A percentile compares a stretch with the other conserved stretches of the same genome.
Conservation (phyloP, 768 basidiomycete genomes). For the Butyriboletus loyo region DNA sequence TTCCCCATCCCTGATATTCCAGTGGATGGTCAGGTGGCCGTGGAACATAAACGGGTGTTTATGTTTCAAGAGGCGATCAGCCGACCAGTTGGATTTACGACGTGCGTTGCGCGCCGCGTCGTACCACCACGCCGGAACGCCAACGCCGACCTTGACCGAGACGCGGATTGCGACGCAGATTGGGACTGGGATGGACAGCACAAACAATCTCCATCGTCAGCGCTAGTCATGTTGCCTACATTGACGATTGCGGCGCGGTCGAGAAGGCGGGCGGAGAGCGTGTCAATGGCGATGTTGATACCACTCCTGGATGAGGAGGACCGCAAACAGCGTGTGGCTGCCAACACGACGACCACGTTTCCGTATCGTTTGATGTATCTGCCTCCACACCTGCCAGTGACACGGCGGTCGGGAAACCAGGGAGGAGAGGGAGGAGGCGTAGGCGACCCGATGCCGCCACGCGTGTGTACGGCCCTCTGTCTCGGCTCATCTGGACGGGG, state of each 20-base stretch:
- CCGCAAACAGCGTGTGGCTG: not conserved
- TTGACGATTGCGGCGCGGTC: slow-evolving; percentile 27
- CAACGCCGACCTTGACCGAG: not conserved
- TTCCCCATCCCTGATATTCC: slow-evolving; percentile 24
- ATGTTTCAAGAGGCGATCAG: slow-evolving; percentile 24
- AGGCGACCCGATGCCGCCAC: not conserved
- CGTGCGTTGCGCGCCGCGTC: slow-evolving; percentile 17
- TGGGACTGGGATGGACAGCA: not conserved
- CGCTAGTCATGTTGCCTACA: slow-evolving; percentile 4
- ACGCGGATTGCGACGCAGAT: not conserved
- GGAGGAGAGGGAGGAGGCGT: not conserved
- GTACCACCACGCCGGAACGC: not conserved
- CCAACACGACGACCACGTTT: slow-evolving; percentile 7
- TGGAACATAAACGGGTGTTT: slow-evolving; percentile 25
- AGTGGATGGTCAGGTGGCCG: slow-evolving; percentile 15
- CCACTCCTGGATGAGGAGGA: slow-evolving; percentile 13
- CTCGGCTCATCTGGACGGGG: slow-evolving; percentile 30
- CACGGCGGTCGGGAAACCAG: not conserved
- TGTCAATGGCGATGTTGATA: slow-evolving; percentile 26
- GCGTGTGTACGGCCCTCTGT: slow-evolving; percentile 17
- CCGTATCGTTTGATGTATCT: slow-evolving; percentile 19
- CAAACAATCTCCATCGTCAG: not conserved
- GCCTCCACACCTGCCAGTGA: slow-evolving; percentile 3
- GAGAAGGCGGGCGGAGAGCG: slow-evolving; percentile 2
- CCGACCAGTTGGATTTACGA: slow-evolving; percentile 27